These are phyloP conservation scores for Elsinoe ampelina DNA, from an alignment of 2,329 filamentous ascomycete genomes.

Conservation along the genomic window DNA sequence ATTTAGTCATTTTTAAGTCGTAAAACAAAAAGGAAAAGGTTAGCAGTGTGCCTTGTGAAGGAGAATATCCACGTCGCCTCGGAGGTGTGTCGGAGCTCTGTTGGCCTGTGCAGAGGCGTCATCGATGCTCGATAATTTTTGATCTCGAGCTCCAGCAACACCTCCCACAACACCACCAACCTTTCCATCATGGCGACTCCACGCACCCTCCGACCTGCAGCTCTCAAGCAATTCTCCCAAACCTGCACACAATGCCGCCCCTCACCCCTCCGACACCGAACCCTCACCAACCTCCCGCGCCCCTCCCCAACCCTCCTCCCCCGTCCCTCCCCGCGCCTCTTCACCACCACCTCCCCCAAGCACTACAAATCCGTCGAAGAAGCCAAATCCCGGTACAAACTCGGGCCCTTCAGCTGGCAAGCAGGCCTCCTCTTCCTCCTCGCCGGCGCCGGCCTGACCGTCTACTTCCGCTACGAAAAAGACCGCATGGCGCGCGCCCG, in stretches of 20 bases:
- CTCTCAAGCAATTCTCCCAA: neutral
- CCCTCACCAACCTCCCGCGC: neutral
- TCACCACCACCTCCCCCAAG: slow-evolving; percentile 20
- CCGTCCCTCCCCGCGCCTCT: slow-evolving; percentile 16
- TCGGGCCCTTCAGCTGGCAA: slow-evolving; percentile 80
- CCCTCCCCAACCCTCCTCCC: neutral
- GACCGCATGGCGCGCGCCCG: slow-evolving; percentile 79
- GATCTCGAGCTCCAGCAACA: neutral
- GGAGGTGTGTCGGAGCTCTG: neutral
- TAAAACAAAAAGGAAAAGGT: too few relatives aligned
- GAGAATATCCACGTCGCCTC: neutral
- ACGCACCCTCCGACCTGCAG: neutral
- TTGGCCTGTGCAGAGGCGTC: slow-evolving; percentile 12
- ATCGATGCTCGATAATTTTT: slow-evolving; percentile 13
- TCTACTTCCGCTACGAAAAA: slow-evolving; percentile 94
- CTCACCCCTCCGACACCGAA: neutral
- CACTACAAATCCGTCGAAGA: slow-evolving; percentile 36
- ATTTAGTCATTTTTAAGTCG: too few relatives aligned
- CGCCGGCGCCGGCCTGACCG: slow-evolving; percentile 66
- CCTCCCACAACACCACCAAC: neutral
- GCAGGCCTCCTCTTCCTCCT: slow-evolving; percentile 76
- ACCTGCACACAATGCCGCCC: slow-evolving; percentile 2
- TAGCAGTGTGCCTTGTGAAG: neutral
- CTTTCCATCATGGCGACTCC: neutral
- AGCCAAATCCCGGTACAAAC: slow-evolving; percentile 35